Conservation (phyloP, 2,329 filamentous ascomycete genomes). For the Nothopassalora personata region DNA sequence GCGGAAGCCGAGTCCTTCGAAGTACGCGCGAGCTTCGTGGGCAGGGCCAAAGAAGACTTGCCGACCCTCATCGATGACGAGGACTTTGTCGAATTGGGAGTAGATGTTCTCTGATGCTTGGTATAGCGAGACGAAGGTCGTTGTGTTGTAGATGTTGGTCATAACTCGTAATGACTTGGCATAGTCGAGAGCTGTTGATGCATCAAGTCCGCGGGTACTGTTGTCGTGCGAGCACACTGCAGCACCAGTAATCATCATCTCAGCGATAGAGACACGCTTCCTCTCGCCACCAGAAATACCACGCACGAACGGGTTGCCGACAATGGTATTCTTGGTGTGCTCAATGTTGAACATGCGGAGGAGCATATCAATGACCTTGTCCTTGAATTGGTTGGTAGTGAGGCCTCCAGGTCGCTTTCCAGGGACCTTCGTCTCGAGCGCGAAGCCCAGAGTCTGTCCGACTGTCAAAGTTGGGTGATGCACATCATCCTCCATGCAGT, state of each 20-base stretch:
- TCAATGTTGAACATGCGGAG: constrained; percentile 93
- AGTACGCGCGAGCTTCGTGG: constrained; percentile 64
- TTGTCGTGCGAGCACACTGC: constrained; percentile 42
- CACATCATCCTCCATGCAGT: constrained; percentile 81
- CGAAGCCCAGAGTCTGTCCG: constrained; percentile 79
- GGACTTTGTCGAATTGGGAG: constrained; percentile 78
- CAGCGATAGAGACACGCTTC: constrained; percentile 46
- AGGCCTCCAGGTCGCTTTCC: constrained; percentile 72
- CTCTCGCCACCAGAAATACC: constrained; percentile 57
- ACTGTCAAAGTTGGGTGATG: constrained; percentile 83
- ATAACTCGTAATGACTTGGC: constrained; percentile 50
- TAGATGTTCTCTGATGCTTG: constrained; percentile 76
- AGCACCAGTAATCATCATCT: constrained; percentile 44
- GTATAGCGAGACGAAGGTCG: constrained; percentile 80
- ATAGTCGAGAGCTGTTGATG: constrained; percentile 47
- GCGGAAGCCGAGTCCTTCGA: constrained; percentile 70
- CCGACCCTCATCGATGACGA: constrained; percentile 70
- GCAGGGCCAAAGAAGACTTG: constrained; percentile 72
- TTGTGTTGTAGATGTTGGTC: constrained; percentile 77
- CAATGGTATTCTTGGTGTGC: constrained; percentile 77
- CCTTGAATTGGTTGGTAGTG: constrained; percentile 68
- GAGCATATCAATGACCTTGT: constrained; percentile 66
- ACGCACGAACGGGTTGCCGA: constrained; percentile 75
- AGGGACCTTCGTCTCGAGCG: constrained; percentile 77
- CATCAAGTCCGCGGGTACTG: constrained; percentile 45